Base-by-base conservation (phyloP, 2,329 filamentous ascomycete species). In the Curvularia eragrostidis region DNA sequence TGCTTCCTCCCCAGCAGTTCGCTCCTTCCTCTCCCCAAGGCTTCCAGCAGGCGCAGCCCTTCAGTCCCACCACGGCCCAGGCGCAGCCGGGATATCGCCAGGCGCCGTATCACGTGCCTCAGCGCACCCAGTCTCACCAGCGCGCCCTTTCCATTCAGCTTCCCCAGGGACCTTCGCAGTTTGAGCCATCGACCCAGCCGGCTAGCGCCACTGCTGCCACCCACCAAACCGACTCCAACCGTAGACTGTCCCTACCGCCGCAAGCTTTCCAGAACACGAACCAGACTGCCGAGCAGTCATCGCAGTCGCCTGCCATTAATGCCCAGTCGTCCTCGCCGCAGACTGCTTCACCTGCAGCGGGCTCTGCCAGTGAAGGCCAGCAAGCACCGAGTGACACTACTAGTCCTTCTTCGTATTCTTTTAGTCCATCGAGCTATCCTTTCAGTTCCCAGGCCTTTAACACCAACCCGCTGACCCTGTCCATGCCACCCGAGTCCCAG, bases 401-500 rank as follows among this genome's bases (percentile, higher is more conserved):
- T 32, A 63, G 67, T 23, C 67, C 73, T 28, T 39, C 62, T 10
- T 62, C 68, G 1, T 63, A 62, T 15, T 56, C 69, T 0, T 67
- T 63, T 38, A 69, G 65, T 52, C 56, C 65, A 4, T 55, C 61
- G 36, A 65, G 51, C 34, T 75, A 70, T 39, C 65, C 74, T 5
- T 64, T 69, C 23, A 62, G 56, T 23, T 67, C 69, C 8, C 72
- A 73, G 51, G 62, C 70, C n/a, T 42, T 76, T 21, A 70, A 69
- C 56, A 69, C 75, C 44, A 77, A 77, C 41, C 82, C 82, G 9
- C 75, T 86, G 52, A 82, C 81, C 2, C 79, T 81, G 39, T 75
- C 79, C 3, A 71, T 86, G 21, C 83, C 84, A 21, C 71, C 80
- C 3, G 81, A 86, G 62, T 78, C 82, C 1, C 83, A 85, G 68